Conservation (phyloP, 108 stramenopile species). For the Fragilariopsis cylindrus region DNA sequence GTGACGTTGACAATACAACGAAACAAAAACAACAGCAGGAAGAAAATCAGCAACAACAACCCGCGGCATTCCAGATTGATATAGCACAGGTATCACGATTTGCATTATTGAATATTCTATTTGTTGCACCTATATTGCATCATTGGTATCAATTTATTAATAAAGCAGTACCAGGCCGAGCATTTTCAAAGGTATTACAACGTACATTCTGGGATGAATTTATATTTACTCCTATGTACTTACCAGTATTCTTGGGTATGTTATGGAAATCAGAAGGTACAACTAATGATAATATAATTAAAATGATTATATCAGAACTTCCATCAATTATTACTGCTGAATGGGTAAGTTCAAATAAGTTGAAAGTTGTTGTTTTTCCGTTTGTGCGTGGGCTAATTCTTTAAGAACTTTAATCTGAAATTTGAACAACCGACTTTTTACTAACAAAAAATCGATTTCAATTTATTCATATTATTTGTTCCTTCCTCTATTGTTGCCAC, state of each 20-base stretch:
- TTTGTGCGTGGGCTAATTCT: too few relatives aligned
- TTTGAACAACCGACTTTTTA: too few relatives aligned
- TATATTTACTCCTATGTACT: constrained; percentile 71
- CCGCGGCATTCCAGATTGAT: constrained; percentile 34
- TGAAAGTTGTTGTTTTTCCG: too few relatives aligned
- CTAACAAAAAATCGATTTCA: too few relatives aligned
- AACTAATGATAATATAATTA: constrained; percentile 19
- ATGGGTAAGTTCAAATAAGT: constrained; percentile 18
- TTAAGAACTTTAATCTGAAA: too few relatives aligned
- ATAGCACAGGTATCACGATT: constrained; percentile 61
- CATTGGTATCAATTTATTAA: constrained; percentile 67
- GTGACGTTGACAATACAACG: background rate
- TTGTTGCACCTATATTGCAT: constrained; percentile 83
- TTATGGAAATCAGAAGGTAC: constrained; percentile 73
- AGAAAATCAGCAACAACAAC: background rate
- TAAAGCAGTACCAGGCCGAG: constrained; percentile 56
- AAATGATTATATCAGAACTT: constrained; percentile 22
- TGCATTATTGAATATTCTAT: constrained; percentile 58
- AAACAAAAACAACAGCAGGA: background rate
- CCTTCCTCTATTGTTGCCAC: too few relatives aligned
- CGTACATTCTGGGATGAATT: constrained; percentile 77
- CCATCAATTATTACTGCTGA: constrained; percentile 34
- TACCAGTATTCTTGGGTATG: constrained; percentile 62
- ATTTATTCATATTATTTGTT: too few relatives aligned
- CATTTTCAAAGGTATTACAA: constrained; percentile 35